A percentile compares a stretch with the other conserved stretches of the same genome.
These are phyloP conservation scores for Fusarium nygamai DNA, from an alignment of 2,329 filamentous ascomycete species.

Conservation along the genomic window DNA sequence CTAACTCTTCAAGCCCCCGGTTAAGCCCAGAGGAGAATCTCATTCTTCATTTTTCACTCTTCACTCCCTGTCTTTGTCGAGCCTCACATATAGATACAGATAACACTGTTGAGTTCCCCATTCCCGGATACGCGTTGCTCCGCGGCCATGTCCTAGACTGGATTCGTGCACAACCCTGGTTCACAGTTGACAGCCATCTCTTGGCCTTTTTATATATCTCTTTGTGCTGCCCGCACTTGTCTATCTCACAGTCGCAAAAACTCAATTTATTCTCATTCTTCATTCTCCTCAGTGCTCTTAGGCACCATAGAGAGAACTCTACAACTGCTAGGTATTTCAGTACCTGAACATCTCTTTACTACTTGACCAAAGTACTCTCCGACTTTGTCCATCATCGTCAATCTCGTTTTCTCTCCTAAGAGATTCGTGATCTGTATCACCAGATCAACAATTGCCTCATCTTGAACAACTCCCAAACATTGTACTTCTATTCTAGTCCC, in stretches of 20 bases:
- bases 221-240: constrained; percentile 6
- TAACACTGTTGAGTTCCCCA: constrained; percentile 1
- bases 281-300: constrained; percentile 22
- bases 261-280: background rate
- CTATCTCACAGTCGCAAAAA: background rate
- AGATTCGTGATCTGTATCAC: constrained; percentile 13
- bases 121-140: constrained; percentile 29
- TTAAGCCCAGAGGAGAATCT: constrained; percentile 21
- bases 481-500: background rate
- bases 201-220: constrained; percentile 4
- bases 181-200: background rate
- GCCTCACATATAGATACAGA: constrained; percentile 4
- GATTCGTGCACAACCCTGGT: constrained; percentile 17
- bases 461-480: constrained; percentile 1
- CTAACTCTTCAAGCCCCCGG: constrained; percentile 16
- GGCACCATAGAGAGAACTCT: constrained; percentile 10
- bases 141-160: constrained; percentile 10
- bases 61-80: constrained; percentile 26
- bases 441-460: constrained; percentile 29
- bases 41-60: constrained; percentile 35
- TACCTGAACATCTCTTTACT: background rate
- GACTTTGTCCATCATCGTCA: background rate
- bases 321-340: background rate
- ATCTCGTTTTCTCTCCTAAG: background rate
- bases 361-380: background rate